Percentiles rank a stretch among this genome's conserved stretches.
Conservation (phyloP, 192 early-diverging fungal genomes). For the Coemansia sp. region DNA sequence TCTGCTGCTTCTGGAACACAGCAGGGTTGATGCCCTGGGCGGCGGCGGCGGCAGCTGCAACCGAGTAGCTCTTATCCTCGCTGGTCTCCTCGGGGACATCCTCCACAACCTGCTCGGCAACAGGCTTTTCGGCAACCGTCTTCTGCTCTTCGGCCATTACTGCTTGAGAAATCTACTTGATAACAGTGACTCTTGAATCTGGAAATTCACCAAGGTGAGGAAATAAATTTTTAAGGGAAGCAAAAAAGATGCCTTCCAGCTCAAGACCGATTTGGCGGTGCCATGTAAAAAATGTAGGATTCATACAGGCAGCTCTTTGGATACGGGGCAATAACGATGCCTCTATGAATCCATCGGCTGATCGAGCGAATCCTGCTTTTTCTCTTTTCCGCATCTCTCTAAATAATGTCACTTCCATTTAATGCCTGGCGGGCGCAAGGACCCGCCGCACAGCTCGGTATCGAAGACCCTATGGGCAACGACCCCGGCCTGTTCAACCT, state of each 20-base stretch:
- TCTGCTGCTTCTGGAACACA: slow-evolving; percentile 55
- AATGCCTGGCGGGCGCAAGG: slow-evolving; percentile 26
- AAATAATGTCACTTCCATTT: slow-evolving; percentile 47
- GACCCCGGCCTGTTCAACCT: slow-evolving; percentile 48
- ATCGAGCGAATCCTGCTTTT: background rate
- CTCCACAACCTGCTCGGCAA: slow-evolving; percentile 38
- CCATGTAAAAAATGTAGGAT: too few relatives aligned
- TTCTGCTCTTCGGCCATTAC: slow-evolving; percentile 48
- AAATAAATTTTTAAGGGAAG: background rate
- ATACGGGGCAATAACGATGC: too few relatives aligned
- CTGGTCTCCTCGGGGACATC: slow-evolving; percentile 29
- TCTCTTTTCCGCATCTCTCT: slow-evolving; percentile 1
- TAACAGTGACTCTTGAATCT: background rate
- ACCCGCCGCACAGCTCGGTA: slow-evolving; percentile 19
- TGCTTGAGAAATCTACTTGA: slow-evolving; percentile 7
- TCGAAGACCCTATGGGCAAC: slow-evolving; percentile 44
- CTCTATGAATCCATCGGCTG: too few relatives aligned
- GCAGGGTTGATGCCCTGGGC: slow-evolving; percentile 32
- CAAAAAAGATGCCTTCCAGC: background rate
- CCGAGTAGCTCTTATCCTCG: slow-evolving; percentile 14
- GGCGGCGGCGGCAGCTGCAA: slow-evolving; percentile 25
- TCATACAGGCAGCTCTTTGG: too few relatives aligned
- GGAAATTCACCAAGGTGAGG: background rate
- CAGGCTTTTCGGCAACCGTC: slow-evolving; percentile 6
- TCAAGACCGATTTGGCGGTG: too few relatives aligned